Evolutionary conservation across 176 grass and related monocot genomes (phyloP).

Genomic region (Oryza punctata): DNA sequence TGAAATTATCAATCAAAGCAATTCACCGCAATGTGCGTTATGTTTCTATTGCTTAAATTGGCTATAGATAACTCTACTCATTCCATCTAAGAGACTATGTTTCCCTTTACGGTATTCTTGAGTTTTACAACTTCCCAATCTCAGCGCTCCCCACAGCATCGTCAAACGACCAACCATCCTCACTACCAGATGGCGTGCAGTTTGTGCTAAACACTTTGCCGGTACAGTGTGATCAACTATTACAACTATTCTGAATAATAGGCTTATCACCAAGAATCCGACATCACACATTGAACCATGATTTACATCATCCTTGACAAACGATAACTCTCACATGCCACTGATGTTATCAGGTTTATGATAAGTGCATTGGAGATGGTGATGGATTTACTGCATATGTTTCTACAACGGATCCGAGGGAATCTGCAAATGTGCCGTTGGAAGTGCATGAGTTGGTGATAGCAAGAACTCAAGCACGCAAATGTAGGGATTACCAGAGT

Average conservation of each 20-base stretch:
- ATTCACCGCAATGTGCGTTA: neutral
- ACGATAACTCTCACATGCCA: neutral
- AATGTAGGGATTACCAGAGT: slow-evolving; percentile 26
- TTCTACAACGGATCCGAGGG: slow-evolving; percentile 38
- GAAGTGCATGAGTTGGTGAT: slow-evolving; percentile 48
- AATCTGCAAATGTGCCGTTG: slow-evolving; percentile 16
- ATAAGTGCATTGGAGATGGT: slow-evolving; percentile 50
- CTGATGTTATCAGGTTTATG: slow-evolving; percentile 33
- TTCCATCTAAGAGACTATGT: neutral
- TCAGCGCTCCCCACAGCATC: neutral
- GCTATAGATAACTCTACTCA: slow-evolving; percentile 14
- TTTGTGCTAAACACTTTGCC: slow-evolving; percentile 52
- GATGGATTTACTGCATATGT: slow-evolving; percentile 63
- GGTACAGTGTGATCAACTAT: slow-evolving; percentile 21
- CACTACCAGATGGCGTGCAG: slow-evolving; percentile 32
- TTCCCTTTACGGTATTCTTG: slow-evolving; percentile 44
- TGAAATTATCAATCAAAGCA: neutral
- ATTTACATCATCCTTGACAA: neutral
- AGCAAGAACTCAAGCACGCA: slow-evolving; percentile 34
- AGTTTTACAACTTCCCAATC: slow-evolving; percentile 45
- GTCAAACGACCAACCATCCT: slow-evolving; percentile 12
- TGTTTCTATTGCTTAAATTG: neutral
- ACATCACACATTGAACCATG: neutral
- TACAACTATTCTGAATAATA: slow-evolving; percentile 5
- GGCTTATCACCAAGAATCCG: neutral